A percentile compares a stretch with the other conserved stretches of the same genome.
Evolutionary conservation across 768 basidiomycete genomes (phyloP).

Genomic region (Amanita exitialis): DNA sequence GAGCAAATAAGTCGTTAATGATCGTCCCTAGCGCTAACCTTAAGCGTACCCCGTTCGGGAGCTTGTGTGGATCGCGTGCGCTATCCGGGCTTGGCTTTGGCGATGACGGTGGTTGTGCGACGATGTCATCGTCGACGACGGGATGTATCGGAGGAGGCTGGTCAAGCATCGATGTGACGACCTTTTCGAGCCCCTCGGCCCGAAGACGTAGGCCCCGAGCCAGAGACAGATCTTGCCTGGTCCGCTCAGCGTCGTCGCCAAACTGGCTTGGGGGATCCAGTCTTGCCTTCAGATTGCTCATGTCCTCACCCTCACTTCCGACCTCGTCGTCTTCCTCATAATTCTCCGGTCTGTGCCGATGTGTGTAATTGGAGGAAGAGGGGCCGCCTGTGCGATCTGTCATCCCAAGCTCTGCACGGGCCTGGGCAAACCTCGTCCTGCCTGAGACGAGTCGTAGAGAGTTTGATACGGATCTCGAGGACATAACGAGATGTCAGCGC

Average conservation of each 20-base stretch:
- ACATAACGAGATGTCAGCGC: not conserved
- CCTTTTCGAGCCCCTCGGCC: conserved; percentile 77
- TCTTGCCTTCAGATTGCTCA: conserved; percentile 38
- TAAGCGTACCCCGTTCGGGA: conserved; percentile 77
- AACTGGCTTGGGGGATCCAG: conserved; percentile 32
- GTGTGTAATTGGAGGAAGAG: conserved; percentile 45
- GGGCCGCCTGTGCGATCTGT: conserved; percentile 70
- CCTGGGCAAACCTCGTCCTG: conserved; percentile 73
- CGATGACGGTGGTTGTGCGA: conserved; percentile 41
- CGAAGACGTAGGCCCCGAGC: conserved; percentile 59
- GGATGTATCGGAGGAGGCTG: conserved; percentile 63
- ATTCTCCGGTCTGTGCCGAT: conserved; percentile 62
- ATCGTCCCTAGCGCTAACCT: conserved; percentile 67
- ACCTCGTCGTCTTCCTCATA: conserved; percentile 68
- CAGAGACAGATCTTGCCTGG: conserved; percentile 49
- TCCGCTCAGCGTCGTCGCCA: conserved; percentile 46
- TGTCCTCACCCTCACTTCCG: conserved; percentile 55
- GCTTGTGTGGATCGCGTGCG: conserved; percentile 40
- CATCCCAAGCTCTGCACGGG: conserved; percentile 80
- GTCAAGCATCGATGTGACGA: conserved; percentile 70
- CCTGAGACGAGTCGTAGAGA: conserved; percentile 17
- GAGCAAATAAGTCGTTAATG: conserved; percentile 74
- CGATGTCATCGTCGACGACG: conserved; percentile 40
- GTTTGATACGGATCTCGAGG: not conserved
- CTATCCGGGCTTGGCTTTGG: conserved; percentile 25